These are phyloP conservation scores for Lasiosphaeriaceae sp. DNA, from an alignment of 495 filamentous ascomycete genomes.

Conservation along the genomic window DNA sequence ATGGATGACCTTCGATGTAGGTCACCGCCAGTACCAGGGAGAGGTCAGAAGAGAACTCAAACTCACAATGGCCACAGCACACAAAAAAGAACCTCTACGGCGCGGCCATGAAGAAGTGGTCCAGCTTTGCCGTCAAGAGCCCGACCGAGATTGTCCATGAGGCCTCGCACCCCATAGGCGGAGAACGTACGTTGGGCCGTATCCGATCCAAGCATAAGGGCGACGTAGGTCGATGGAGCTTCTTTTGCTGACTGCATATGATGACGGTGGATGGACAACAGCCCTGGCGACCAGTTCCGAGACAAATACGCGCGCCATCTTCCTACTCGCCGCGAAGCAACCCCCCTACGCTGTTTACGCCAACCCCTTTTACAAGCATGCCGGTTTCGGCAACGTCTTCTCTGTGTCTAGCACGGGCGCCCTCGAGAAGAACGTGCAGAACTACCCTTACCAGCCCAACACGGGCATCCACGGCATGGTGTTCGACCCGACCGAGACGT, in stretches of 20 bases:
- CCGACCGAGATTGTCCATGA: constrained; percentile 76
- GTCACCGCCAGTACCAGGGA: background rate
- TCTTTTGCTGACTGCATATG: background rate
- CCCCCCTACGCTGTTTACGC: constrained; percentile 77
- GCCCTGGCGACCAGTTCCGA: constrained; percentile 62
- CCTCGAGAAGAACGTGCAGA: constrained; percentile 68
- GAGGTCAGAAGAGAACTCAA: background rate
- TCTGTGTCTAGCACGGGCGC: constrained; percentile 58
- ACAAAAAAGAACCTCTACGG: constrained; percentile 80
- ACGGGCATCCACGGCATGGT: constrained; percentile 87
- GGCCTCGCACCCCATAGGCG: constrained; percentile 64
- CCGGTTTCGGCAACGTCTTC: constrained; percentile 75
- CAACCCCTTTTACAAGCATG: constrained; percentile 83
- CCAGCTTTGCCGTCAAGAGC: constrained; percentile 69
- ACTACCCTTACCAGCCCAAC: constrained; percentile 68
- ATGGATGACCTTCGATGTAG: constrained; percentile 84
- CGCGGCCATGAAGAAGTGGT: constrained; percentile 86
- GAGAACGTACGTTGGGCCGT: constrained; percentile 38
- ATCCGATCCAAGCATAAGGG: too few species aligned
- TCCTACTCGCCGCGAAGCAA: constrained; percentile 70
- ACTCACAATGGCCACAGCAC: constrained; percentile 49
- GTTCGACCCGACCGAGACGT: constrained; percentile 78
- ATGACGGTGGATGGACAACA: constrained; percentile 23
- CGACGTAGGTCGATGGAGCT: background rate
- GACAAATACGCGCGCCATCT: constrained; percentile 81